A percentile compares a stretch with the other conserved stretches of the same genome.
Evolutionary conservation across 345 rosid species (phyloP).

Genomic region (Brassica incana): DNA sequence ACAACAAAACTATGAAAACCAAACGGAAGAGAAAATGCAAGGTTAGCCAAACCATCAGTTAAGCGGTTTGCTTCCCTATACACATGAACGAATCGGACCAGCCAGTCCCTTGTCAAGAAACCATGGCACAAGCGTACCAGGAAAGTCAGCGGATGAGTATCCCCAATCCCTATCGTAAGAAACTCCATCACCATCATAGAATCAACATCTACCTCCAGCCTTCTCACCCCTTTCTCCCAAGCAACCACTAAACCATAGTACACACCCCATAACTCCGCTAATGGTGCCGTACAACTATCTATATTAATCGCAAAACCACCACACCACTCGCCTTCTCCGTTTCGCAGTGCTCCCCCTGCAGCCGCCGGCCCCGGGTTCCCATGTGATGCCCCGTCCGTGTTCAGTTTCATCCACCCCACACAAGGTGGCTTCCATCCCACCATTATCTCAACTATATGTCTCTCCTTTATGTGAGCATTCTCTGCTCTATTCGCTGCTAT

Average conservation of each 20-base stretch:
- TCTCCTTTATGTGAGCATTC: not conserved
- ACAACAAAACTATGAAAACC: not conserved
- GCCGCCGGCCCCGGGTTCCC: not conserved
- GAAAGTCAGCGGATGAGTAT: too few species aligned
- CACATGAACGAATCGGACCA: too few species aligned
- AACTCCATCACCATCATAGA: too few species aligned
- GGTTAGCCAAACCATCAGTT: too few species aligned
- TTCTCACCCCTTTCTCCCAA: too few species aligned
- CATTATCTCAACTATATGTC: not conserved
- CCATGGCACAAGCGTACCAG: too few species aligned
- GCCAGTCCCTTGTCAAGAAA: too few species aligned
- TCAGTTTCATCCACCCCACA: not conserved
- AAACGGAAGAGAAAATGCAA: not conserved
- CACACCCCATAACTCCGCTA: not conserved
- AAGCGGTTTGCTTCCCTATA: too few species aligned
- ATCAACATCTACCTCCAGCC: too few species aligned
- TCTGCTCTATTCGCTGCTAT: not conserved
- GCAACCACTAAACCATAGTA: too few species aligned
- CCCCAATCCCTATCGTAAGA: too few species aligned
- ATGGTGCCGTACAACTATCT: not conserved
- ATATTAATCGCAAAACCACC: not conserved
- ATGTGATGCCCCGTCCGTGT: not conserved
- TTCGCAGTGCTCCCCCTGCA: not conserved
- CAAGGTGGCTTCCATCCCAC: not conserved
- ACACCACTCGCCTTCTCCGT: not conserved